Evolutionary conservation across 352 stramenopile species (phyloP), one percentile per base, ranked within the genome.

Genomic region (Globisporangium iwayamae): DNA sequence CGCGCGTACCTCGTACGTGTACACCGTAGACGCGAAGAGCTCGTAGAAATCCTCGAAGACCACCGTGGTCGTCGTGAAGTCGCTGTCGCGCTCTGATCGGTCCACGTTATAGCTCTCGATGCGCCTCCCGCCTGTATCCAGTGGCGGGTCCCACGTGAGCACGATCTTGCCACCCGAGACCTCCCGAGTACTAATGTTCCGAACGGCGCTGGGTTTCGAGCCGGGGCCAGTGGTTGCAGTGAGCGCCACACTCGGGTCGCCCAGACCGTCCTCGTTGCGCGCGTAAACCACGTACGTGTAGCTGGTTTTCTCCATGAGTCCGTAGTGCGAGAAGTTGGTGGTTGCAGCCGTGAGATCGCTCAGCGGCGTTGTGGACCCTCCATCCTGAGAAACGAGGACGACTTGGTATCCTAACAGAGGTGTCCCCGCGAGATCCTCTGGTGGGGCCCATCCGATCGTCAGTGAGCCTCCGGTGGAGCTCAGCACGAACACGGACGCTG

Each of bases 351-450:
- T 14, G 13, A 68, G 36, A 2, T 57, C 51, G 0, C n/a, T n/a
- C 2, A 70, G 58, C 0, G 74, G 34, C 0, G 58, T 4, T 11
- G 58, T 32, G 32, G 55, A 59, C 14, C 50, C 43, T 13, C 36
- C 57, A 3, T 65, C 52, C 1, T 63, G 34, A n/a, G 34, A 45
- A 6, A 74, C 5, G 4, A 70, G 46, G 11, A 74, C 65, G 18
- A 89, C 64, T 0, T 60, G 55, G 41, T 87, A 89, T 11, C 74
- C 74, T n/a, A 65, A 8, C 2, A 89, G 59, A 7, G 57, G 56
- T 20, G 87, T 36, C 7, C 76, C 79, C n/a, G 81, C 81, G 2
- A 87, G 54, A 11, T 90, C 81, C 20, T 76, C 65, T 2, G 81
- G 81, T 20, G 36, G 25, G 10, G 53, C 68, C 81, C 81, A 90